Base-by-base conservation (phyloP, 2,329 filamentous ascomycete species). In the Colletotrichum brevisporum region DNA sequence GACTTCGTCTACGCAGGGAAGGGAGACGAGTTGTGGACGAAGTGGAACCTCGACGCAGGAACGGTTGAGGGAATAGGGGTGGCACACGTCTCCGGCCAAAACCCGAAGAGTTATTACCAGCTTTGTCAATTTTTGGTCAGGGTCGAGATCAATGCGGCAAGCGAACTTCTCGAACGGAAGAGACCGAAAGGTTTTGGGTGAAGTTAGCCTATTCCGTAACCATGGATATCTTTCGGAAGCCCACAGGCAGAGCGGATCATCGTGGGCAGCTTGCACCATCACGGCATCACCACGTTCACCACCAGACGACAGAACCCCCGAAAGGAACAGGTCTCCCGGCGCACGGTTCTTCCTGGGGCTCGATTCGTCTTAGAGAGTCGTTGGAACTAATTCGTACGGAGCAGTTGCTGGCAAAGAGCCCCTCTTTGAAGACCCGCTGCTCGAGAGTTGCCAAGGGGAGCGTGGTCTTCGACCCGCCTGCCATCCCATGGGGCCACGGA, bases 121-220 rank as follows among this genome's bases (percentile, higher is more conserved):
- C 51, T 66, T 47, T 55, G 62, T 56, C 55, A 60, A 24, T 48
- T 39, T 56, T 55, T 59, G 31, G 36, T 45, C 66, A 56, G 43
- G 54, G 48, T 45, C 24, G 54, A 54, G 66, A 41, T 15, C 15
- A 50, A 50, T 24, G 18, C 10, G n/a, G 12, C 48, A 51, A 8
- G 45, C 52, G 45, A 43, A 41, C 52, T 51, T 12, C 21, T 18
- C 62, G 31, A 13, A 41, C 12, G 9, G 21, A n/a, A 45, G n/a
- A n/a, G 18, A 47, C 45, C 56, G 31, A 4, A 36, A 36, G 31
- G 8, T 36, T 10, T 8, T 10, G 31, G 10, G 31, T 31, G 27
- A 31, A 31, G 6, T 50, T 31, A 24, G 53, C 5, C 48, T 58
- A 24, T 45, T 48, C 45, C 16, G 51, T 27, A 8, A 52, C 26